A percentile compares a stretch with the other conserved stretches of the same genome.
phyloP scores from a whole-genome alignment of 1,284 basidiomycete genomes.

The Puccinia brachypodii region DNA sequence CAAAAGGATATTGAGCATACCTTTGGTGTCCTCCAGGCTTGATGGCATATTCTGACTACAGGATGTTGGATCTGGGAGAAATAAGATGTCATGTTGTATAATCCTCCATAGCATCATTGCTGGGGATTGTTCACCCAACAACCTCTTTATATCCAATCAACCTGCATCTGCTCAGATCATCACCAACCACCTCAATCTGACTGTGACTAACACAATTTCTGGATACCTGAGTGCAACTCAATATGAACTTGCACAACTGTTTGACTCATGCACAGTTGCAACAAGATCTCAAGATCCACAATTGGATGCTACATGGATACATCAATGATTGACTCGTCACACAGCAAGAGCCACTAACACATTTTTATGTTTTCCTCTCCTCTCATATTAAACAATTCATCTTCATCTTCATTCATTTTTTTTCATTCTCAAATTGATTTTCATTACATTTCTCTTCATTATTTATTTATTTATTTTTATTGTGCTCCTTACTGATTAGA shows the following conservation, averaged over 20 bases:
- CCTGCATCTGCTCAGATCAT: background rate
- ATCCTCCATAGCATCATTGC: constrained; percentile 9
- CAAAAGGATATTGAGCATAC: background rate
- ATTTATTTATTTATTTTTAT: too few relatives aligned
- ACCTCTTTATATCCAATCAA: background rate
- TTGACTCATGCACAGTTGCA: background rate
- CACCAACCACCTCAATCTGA: background rate
- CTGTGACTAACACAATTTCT: too few relatives aligned
- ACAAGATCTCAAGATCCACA: background rate
- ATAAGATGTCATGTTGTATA: background rate
- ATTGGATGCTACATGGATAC: background rate
- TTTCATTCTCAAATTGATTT: too few relatives aligned
- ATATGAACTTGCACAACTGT: background rate
- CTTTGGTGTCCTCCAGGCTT: constrained; percentile 14
- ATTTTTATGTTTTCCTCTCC: too few relatives aligned
- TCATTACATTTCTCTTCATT: too few relatives aligned
- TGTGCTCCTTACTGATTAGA: too few relatives aligned
- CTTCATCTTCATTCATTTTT: too few relatives aligned
- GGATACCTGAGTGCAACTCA: background rate
- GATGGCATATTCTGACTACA: background rate
- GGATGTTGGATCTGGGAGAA: background rate
- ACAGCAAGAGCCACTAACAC: too few relatives aligned
- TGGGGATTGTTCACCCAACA: background rate
- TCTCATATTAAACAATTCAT: too few relatives aligned
- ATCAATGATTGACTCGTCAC: background rate